These are phyloP conservation scores for Typha latifolia DNA, from an alignment of 176 grass and related monocot genomes.

Conservation along the genomic window DNA sequence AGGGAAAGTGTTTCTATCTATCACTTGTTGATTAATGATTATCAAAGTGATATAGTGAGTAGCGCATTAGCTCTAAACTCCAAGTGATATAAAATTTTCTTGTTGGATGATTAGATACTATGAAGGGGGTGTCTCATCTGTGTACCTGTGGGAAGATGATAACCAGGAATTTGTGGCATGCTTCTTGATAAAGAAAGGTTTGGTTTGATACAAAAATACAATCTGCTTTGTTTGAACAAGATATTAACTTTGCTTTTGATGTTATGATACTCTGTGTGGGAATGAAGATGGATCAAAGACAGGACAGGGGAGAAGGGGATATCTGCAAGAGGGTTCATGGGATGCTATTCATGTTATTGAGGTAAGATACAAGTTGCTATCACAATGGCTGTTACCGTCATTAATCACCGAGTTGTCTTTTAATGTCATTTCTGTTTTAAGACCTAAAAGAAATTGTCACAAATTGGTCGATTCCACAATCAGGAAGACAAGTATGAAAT, in stretches of 20 bases:
- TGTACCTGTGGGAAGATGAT: constrained; percentile 93
- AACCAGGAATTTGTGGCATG: constrained; percentile 73
- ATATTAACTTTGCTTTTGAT: not conserved
- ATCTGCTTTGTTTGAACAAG: not conserved
- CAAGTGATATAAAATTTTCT: not conserved
- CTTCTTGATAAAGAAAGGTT: constrained; percentile 99
- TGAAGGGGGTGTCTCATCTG: constrained; percentile 93
- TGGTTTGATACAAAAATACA: not conserved
- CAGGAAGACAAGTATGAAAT: not conserved
- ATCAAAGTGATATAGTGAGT: not conserved
- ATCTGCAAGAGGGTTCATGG: constrained; percentile 92
- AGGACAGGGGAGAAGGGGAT: constrained; percentile 61
- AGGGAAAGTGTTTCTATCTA: not conserved
- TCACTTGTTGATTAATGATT: not conserved
- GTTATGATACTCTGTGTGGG: constrained; percentile 4
- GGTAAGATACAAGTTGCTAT: constrained; percentile 21
- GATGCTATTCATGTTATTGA: constrained; percentile 98
- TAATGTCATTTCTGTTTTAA: not conserved
- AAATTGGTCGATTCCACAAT: not conserved
- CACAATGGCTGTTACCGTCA: not conserved
- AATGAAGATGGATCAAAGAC: constrained; percentile 58
- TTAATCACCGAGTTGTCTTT: not conserved
- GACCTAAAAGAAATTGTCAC: not conserved
- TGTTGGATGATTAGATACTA: constrained; percentile 66
- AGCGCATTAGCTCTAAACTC: not conserved